Base-by-base conservation (phyloP, 1,139 yeast genomes). In the Magnusiomyces fungicola region DNA sequence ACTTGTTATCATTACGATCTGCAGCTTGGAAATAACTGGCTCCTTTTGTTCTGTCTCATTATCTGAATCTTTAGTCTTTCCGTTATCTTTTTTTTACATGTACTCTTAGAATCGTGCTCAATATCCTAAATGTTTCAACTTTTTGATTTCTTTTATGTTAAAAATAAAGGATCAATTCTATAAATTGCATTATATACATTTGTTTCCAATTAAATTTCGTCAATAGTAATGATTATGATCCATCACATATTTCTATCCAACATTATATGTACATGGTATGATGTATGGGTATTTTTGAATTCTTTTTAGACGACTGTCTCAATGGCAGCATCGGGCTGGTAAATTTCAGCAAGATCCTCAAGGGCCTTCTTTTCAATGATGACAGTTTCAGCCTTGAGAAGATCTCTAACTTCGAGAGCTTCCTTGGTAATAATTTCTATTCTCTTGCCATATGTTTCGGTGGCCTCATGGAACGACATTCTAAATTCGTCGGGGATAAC, bases 391-490 rank as follows among this genome's bases (percentile, higher is more conserved):
- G 97, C 94, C 69, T 81, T 84, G 56, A 90, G 77, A 50, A 90
- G 63, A 63, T 89, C 96, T 68, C 92, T 80, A 36, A 90, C 94
- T 63, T 85, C 87, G 38, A 88, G 79, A 23, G 83, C 85, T 59
- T 88, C 95, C 65, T 84, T 82, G 55, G 81, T 76, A 53, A 85
- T 70, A 34, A 87, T 80, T 57, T 78, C 85, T 44, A 87, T 78
- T 60, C 76, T 78, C 38, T 68, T 73, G 66, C 68, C 72, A 60
- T 61, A 72, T 54, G 64, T 71, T 66, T 63, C 79, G 25, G 73
- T 71, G 21, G 84, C 76, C 37, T 70, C 64, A 54, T 78, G 69
- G 59, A 83, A 73, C 60, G 82, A 82, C 50, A 55, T 61, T 58
- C 67, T 66, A 61, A 66, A 81, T 69, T 66, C 73, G 57, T 78